Conservation (phyloP, 1,284 basidiomycete species). For the Leucoagaricus sp. region DNA sequence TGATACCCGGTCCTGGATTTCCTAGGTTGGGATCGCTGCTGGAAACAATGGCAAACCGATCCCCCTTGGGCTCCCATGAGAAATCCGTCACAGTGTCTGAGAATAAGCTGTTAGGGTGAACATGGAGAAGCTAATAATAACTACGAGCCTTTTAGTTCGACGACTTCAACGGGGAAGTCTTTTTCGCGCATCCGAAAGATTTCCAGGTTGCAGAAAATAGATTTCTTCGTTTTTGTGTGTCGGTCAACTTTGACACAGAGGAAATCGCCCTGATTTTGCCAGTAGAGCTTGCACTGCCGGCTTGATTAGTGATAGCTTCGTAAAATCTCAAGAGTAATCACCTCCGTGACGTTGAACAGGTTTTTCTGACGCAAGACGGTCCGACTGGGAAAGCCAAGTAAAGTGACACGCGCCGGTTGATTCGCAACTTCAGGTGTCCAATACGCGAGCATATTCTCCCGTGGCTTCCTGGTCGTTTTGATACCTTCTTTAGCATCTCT, state of each 20-base stretch:
- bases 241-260: conserved; percentile 99
- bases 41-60: conserved; percentile 95
- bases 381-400: conserved; percentile 89
- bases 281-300: conserved; percentile 91
- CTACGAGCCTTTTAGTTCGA: conserved; percentile 87
- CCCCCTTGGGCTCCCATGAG: conserved; percentile 97
- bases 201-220: conserved; percentile 98
- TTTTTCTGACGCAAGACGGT: conserved; percentile 93
- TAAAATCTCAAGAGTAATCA: conserved; percentile 34
- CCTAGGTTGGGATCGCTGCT: conserved; percentile 93
- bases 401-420: conserved; percentile 95
- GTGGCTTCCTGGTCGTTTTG: conserved; percentile 61
- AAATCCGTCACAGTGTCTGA: conserved; percentile 95
- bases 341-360: conserved; percentile 97
- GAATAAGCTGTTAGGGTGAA: conserved; percentile 9
- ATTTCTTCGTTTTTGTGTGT: conserved; percentile 99
- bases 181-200: conserved; percentile 98
- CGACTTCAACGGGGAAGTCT: conserved; percentile 96
- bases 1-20: conserved; percentile 85
- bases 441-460: conserved; percentile 94
- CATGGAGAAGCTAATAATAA: conserved; percentile 9
- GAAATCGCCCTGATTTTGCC: conserved; percentile 99
- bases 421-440: conserved; percentile 98
- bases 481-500: conserved; percentile 51
- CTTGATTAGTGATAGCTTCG: not conserved